Base-by-base conservation (phyloP, 495 filamentous ascomycete species). In the Aspergillus ostianus region DNA sequence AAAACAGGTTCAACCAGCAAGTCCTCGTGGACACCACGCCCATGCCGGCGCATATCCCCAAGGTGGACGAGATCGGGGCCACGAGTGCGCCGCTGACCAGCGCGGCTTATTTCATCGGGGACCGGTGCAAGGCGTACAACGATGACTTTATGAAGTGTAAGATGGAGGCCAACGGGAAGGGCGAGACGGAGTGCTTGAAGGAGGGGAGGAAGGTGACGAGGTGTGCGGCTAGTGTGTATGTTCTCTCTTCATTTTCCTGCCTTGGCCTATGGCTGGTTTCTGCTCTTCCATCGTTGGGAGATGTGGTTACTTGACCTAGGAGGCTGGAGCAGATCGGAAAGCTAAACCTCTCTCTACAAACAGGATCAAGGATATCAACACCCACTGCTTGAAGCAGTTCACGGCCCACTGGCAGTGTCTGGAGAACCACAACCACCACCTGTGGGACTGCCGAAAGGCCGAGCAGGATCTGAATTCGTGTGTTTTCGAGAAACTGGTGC, bases 91-190 rank as follows among this genome's bases (percentile, higher is more conserved):
- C 94, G 45, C 82, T 99, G 23, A 77, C 92, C 36, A 93, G 90
- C 61, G 95, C 94, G 18, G 85, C 91, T n/a, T 99, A 87, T 83
- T 98, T 97, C 71, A 99, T 99, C 73, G 94, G 94, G 51, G 92
- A 91, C 60, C 86, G 93, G 66, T 99, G 94, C 85, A 87, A 84
- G 69, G 81, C 89, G 51, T 99, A 91, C 80, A 98, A 97, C 77
- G 94, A 99, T 79, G 94, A 99, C 77, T 99, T 86, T 77, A 98
- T 99, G 92, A 86, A 94, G 77, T 99, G 94, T 86, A 99, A 98
- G 87, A 89, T 84, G 53, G 90, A 96, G 80, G 83, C 90, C 50
- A 83, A 86, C 53, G 95, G 94, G 55, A 84, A 80, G 75, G 95
- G 93, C 61, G 95, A 98, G 80, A 73, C 95, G 51, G 92, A 97